A percentile compares a stretch with the other conserved stretches of the same genome.
Conservation (phyloP, 129 eudicot species). For the Arctium minus region DNA sequence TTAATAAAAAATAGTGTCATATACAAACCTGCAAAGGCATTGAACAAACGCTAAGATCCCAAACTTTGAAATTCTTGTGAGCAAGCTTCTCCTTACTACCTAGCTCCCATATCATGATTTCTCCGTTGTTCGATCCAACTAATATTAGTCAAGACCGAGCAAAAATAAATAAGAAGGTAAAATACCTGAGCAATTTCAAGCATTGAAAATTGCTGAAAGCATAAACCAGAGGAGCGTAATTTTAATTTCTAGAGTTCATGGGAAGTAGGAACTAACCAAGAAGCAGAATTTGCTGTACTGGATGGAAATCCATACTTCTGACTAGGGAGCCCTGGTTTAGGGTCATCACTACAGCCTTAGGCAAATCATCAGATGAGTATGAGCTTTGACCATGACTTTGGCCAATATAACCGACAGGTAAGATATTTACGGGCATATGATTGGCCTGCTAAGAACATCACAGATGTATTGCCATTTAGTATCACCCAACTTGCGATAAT, state of each 20-base stretch:
- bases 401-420: constrained; percentile 52
- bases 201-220: background rate
- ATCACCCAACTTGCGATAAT: background rate
- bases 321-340: constrained; percentile 73
- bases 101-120: constrained; percentile 73
- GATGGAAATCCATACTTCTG: constrained; percentile 90
- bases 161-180: background rate
- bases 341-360: constrained; percentile 65
- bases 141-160: background rate
- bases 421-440: constrained; percentile 53
- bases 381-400: constrained; percentile 76
- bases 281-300: constrained; percentile 67
- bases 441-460: constrained; percentile 44
- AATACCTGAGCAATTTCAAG: background rate
- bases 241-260: background rate
- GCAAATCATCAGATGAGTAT: constrained; percentile 72
- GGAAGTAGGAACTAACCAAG: constrained; percentile 54
- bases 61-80: constrained; percentile 69
- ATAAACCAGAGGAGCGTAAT: background rate
- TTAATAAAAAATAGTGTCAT: background rate
- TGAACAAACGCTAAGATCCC: constrained; percentile 68
- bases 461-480: background rate
- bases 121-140: constrained; percentile 79
- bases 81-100: constrained; percentile 66
- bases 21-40: constrained; percentile 71